Conservation (phyloP, 495 filamentous ascomycete genomes). For the Lophium mytilinum region DNA sequence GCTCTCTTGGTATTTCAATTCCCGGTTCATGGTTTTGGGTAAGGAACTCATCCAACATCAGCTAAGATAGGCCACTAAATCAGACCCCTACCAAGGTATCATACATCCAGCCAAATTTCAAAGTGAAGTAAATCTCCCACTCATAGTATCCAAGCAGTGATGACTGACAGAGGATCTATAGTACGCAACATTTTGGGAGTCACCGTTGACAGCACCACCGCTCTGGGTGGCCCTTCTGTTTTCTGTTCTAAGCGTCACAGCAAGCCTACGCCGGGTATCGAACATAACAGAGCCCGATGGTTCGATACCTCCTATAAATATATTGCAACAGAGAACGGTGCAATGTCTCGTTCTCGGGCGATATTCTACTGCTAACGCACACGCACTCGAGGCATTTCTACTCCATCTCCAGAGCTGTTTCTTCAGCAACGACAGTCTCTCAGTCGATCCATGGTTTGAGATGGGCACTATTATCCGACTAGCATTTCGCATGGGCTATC, state of each 20-base stretch:
- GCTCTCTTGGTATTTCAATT: background rate
- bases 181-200: background rate
- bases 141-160: too few species aligned
- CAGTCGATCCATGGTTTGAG: background rate
- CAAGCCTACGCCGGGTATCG: background rate
- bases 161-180: background rate
- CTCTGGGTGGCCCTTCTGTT: conserved; percentile 7
- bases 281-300: background rate
- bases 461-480: conserved; percentile 25
- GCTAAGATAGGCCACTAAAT: too few species aligned
- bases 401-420: background rate
- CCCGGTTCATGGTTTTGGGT: background rate
- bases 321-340: background rate
- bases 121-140: too few species aligned
- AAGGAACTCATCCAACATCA: too few species aligned
- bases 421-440: background rate
- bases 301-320: background rate
- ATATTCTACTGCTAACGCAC: background rate
- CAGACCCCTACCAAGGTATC: too few species aligned
- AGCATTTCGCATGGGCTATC: conserved; percentile 50
- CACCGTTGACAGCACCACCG: background rate
- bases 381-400: background rate
- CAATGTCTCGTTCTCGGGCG: background rate
- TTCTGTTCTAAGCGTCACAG: background rate
- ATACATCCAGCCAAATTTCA: too few species aligned